Conservation (phyloP, 805 yeast species). For the Yarrowia yakushimensis region DNA sequence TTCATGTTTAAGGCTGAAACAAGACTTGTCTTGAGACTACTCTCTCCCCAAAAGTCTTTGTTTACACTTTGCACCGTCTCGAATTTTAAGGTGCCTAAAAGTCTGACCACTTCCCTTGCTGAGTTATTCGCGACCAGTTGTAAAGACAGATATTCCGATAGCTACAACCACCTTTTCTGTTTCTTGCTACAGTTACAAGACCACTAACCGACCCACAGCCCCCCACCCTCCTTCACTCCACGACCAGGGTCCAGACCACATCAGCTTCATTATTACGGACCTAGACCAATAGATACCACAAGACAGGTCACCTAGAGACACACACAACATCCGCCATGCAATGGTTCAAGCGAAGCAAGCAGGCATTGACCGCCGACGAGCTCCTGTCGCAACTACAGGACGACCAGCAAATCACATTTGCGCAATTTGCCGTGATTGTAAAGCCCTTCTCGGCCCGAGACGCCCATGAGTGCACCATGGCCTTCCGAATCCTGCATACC, state of each 20-base stretch:
- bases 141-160: not conserved
- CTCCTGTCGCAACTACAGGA: slow-evolving; percentile 22
- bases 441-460: slow-evolving; percentile 20
- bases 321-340: not conserved
- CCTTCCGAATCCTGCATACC: slow-evolving; percentile 31
- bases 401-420: slow-evolving; percentile 22
- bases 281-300: not conserved
- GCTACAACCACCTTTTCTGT: not conserved
- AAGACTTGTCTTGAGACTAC: not conserved
- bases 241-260: no score
- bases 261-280: not conserved
- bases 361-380: slow-evolving; percentile 19
- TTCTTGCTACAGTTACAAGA: not conserved
- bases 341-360: slow-evolving; percentile 14
- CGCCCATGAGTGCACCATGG: slow-evolving; percentile 27
- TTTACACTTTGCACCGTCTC: slow-evolving; percentile 5
- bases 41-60: not conserved
- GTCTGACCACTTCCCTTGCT: slow-evolving; percentile 22
- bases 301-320: not conserved
- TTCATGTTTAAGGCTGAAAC: not conserved
- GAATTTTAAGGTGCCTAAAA: slow-evolving; percentile 1
- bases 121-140: not conserved
- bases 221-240: not conserved
- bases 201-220: not conserved
- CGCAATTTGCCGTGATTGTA: slow-evolving; percentile 22